Base-by-base conservation (phyloP, 2,329 filamentous ascomycete species). In the Teratosphaeria gauchensis region DNA sequence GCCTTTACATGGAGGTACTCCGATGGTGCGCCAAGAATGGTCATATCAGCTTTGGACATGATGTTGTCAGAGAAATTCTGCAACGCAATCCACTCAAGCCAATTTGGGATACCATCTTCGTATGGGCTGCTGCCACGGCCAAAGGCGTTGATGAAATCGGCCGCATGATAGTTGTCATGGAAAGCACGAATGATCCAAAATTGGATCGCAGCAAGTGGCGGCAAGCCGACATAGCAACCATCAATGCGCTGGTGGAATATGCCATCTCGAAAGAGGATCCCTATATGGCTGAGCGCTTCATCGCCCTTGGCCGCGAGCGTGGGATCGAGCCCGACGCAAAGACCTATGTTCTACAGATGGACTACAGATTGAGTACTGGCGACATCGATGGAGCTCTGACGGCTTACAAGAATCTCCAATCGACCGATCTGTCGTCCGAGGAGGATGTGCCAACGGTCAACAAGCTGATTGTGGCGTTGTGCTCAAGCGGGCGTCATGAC, bases 201-300 rank as follows among this genome's bases (percentile, higher is more conserved):
- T 24, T 51, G 1, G 75, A 78, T 54, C 80, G 77, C 61, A 71
- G 78, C 61, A 72, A 80, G 58, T 70, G 77, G 58, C 74, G 75
- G 16, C 58, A 67, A 6, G 84, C 90, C 0, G 86, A 89, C 57
- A 85, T 85, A 6, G 75, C 80, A 2, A 90, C 88, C 5, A 84
- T 97, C 66, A 95, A 97, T 68, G 76, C 78, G 5, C 79, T 97
- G 30, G 80, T 97, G 19, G 81, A 83, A 56, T 84, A 86, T 59
- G 89, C 90, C 9, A 85, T 87, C 63, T 82, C 83, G n/a, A 80
- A 81, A 57, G 79, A 85, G 11, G 86, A 95, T 65, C 80, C 84
- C 0, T 84, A 88, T 64, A 77, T 89, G 53, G 89, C 89, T 4
- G 85, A 92, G 69, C 82, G 89, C 12, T 88, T 92, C 62, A 79